A percentile compares a stretch with the other conserved stretches of the same genome.
phyloP scores from a whole-genome alignment of 495 filamentous ascomycete species.

The Xylaria castorea region DNA sequence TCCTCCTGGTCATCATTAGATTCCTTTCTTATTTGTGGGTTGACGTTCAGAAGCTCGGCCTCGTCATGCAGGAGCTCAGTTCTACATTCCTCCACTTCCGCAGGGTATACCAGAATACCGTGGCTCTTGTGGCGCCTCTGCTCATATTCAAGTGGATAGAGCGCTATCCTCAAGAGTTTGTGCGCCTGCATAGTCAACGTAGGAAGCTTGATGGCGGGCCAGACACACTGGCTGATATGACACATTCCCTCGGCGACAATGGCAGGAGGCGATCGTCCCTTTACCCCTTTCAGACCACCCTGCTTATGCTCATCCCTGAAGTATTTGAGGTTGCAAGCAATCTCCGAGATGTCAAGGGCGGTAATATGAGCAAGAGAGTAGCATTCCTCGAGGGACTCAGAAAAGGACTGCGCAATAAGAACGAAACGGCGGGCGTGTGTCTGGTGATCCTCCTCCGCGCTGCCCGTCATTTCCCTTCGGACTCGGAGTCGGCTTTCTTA shows the following conservation, averaged over 20 bases:
- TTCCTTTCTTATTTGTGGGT: conserved; percentile 66
- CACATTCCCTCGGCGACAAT: conserved; percentile 61
- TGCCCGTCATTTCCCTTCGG: conserved; percentile 64
- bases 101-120: conserved; percentile 65
- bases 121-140: conserved; percentile 63
- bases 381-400: conserved; percentile 65
- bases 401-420: conserved; percentile 62
- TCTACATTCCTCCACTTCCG: conserved; percentile 68
- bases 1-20: conserved; percentile 56
- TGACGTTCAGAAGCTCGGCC: conserved; percentile 62
- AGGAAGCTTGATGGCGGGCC: conserved; percentile 65
- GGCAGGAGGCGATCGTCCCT: conserved; percentile 59
- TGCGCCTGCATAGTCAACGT: conserved; percentile 61
- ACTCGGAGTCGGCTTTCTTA: conserved; percentile 65
- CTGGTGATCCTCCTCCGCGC: conserved; percentile 64
- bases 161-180: conserved; percentile 66
- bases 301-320: conserved; percentile 67
- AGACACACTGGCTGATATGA: conserved; percentile 70
- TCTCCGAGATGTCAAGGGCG: conserved; percentile 63
- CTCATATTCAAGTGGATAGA: conserved; percentile 69
- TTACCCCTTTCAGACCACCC: conserved; percentile 65
- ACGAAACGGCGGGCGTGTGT: conserved; percentile 67
- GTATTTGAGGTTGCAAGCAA: conserved; percentile 70
- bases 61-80: conserved; percentile 67
- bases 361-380: conserved; percentile 66